These are phyloP conservation scores for Teunomyces pallodes DNA, from an alignment of 805 yeast genomes.

Conservation along the genomic window DNA sequence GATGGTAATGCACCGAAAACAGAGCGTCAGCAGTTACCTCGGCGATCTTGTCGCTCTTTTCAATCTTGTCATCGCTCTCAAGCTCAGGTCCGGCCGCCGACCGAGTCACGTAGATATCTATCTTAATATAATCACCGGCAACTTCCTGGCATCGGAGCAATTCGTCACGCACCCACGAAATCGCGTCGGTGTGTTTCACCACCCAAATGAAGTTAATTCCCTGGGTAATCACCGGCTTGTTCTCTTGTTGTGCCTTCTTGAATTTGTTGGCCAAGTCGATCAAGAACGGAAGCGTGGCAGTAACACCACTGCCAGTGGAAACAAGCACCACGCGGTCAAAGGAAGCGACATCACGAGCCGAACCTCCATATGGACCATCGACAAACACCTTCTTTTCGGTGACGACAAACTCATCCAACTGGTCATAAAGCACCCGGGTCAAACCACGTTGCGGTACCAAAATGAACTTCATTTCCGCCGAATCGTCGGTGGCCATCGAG, in stretches of 20 bases:
- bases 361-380: slow-evolving; percentile 62
- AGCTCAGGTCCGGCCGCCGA: neutral
- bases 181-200: slow-evolving; percentile 27
- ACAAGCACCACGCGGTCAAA: slow-evolving; percentile 44
- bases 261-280: slow-evolving; percentile 18
- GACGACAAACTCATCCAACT: slow-evolving; percentile 25
- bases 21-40: neutral
- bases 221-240: slow-evolving; percentile 15
- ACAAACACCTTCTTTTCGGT: slow-evolving; percentile 34
- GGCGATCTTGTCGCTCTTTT: neutral
- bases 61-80: neutral
- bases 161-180: slow-evolving; percentile 43
- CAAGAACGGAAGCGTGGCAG: slow-evolving; percentile 48
- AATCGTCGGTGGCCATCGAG: slow-evolving; percentile 22
- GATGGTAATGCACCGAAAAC: slow-evolving; percentile 16
- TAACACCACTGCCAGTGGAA: slow-evolving; percentile 52
- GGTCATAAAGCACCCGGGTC: slow-evolving; percentile 34
- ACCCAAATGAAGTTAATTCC: slow-evolving; percentile 46
- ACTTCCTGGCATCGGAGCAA: slow-evolving; percentile 22
- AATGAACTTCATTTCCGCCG: slow-evolving; percentile 39
- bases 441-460: slow-evolving; percentile 48
- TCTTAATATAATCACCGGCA: slow-evolving; percentile 24
- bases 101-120: slow-evolving; percentile 24
- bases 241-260: slow-evolving; percentile 6
- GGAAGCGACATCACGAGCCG: slow-evolving; percentile 41